Conservation (phyloP, 352 stramenopile genomes). For the Pythium utonaiense region DNA sequence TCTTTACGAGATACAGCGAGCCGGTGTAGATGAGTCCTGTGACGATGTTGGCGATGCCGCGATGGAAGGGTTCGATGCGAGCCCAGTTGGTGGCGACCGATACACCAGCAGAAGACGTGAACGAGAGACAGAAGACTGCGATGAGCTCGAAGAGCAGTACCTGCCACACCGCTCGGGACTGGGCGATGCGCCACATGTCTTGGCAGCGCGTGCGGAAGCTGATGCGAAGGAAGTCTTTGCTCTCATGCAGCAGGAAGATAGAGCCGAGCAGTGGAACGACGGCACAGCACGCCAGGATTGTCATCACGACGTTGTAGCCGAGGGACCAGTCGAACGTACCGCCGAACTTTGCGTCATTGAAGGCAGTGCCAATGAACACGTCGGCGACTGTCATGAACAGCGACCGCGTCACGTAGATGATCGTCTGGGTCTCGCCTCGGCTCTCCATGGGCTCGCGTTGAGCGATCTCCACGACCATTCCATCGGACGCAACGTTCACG, state of each 20-base stretch:
- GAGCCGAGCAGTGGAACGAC: slow-evolving; percentile 42
- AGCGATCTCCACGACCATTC: slow-evolving; percentile 65
- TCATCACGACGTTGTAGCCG: slow-evolving; percentile 37
- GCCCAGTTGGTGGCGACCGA: slow-evolving; percentile 64
- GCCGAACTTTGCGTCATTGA: slow-evolving; percentile 41
- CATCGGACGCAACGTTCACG: slow-evolving; percentile 82
- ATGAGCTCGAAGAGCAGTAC: slow-evolving; percentile 67
- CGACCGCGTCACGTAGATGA: slow-evolving; percentile 40
- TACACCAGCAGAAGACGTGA: slow-evolving; percentile 41
- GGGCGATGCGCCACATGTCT: slow-evolving; percentile 58
- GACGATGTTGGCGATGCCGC: slow-evolving; percentile 40
- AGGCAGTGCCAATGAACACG: slow-evolving; percentile 44
- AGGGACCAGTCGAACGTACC: slow-evolving; percentile 46
- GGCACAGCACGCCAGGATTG: slow-evolving; percentile 30
- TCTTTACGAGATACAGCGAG: slow-evolving; percentile 52
- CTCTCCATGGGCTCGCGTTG: slow-evolving; percentile 55
- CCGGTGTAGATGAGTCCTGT: slow-evolving; percentile 51
- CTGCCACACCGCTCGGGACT: slow-evolving; percentile 73
- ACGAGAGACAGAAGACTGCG: slow-evolving; percentile 48
- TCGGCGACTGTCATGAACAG: slow-evolving; percentile 43
- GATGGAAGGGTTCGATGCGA: slow-evolving; percentile 44
- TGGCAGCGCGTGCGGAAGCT: slow-evolving; percentile 32
- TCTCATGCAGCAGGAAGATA: slow-evolving; percentile 55
- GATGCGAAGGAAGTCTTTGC: slow-evolving; percentile 25
- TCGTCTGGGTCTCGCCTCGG: slow-evolving; percentile 57